Percentiles rank a stretch among this genome's conserved stretches.
These are phyloP conservation scores for Colletotrichum sublineola DNA, from an alignment of 2,329 filamentous ascomycete genomes.

Conservation along the genomic window DNA sequence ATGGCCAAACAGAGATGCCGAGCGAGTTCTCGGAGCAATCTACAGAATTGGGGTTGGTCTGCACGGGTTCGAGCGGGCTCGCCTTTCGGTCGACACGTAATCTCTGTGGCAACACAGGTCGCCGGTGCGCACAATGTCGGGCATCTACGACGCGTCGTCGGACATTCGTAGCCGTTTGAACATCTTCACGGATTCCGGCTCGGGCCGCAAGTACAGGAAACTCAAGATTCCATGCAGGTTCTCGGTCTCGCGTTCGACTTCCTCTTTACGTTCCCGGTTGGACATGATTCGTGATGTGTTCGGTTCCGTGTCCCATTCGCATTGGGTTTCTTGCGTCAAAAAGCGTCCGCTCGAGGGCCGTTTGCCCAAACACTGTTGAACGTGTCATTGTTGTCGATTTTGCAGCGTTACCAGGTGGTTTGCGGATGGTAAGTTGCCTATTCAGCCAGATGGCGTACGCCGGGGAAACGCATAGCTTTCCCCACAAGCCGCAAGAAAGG, in stretches of 20 bases:
- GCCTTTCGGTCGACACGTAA: not conserved
- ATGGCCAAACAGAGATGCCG: not conserved
- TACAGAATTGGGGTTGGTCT: not conserved
- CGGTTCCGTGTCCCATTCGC: conserved; percentile 28
- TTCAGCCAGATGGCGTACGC: not conserved
- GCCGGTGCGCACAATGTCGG: conserved; percentile 15
- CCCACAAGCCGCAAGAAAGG: not conserved
- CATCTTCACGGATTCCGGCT: conserved; percentile 10
- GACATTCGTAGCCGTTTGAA: conserved; percentile 8
- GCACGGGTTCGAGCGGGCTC: not conserved
- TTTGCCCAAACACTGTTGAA: conserved; percentile 4
- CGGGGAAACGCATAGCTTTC: not conserved
- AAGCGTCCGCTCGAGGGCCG: conserved; percentile 7
- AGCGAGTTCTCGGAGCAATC: not conserved
- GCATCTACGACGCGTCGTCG: not conserved
- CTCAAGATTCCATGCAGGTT: conserved; percentile 11
- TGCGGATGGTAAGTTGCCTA: not conserved
- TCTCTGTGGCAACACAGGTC: conserved; percentile 19
- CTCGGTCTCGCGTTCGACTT: conserved; percentile 32
- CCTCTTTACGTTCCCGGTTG: conserved; percentile 16
- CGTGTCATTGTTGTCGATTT: not conserved
- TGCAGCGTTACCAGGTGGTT: not conserved
- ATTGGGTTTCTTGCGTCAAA: not conserved
- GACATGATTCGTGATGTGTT: conserved; percentile 9
- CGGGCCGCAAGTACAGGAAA: conserved; percentile 1